Evolutionary conservation across 2,329 filamentous ascomycete species (phyloP).

Genomic region (Xylariaceae sp.): DNA sequence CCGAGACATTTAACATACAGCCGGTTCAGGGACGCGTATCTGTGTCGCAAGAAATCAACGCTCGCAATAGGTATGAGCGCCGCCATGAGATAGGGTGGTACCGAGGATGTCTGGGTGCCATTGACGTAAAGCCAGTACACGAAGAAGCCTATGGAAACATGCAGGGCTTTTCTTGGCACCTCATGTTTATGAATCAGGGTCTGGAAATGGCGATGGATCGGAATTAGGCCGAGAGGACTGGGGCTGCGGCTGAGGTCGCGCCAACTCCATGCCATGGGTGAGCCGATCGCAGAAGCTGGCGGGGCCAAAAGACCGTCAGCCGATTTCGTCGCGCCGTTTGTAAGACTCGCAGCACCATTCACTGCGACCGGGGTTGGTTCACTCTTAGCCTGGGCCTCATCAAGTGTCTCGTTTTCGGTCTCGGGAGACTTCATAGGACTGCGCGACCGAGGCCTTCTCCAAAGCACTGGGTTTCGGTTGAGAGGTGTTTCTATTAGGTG

Average conservation of each 20-base stretch:
- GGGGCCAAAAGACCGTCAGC: conserved; percentile 68
- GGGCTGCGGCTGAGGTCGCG: conserved; percentile 85
- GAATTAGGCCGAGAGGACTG: conserved; percentile 87
- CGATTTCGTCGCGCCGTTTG: conserved; percentile 23
- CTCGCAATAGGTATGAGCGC: conserved; percentile 78
- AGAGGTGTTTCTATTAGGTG: conserved; percentile 56
- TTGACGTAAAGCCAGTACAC: conserved; percentile 79
- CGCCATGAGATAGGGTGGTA: conserved; percentile 78
- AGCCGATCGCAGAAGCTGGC: conserved; percentile 47
- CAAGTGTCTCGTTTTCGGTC: conserved; percentile 48
- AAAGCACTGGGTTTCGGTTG: conserved; percentile 48
- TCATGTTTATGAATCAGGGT: conserved; percentile 94
- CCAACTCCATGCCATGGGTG: conserved; percentile 62
- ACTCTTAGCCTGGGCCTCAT: conserved; percentile 40
- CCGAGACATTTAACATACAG: conserved; percentile 81
- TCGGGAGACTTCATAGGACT: conserved; percentile 56
- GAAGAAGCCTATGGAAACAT: conserved; percentile 95
- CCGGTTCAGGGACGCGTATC: conserved; percentile 73
- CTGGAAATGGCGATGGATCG: conserved; percentile 88
- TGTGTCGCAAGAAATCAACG: conserved; percentile 77
- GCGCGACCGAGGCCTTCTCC: conserved; percentile 64
- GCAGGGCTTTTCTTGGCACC: conserved; percentile 86
- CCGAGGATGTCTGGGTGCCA: conserved; percentile 68
- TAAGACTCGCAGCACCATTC: conserved; percentile 20
- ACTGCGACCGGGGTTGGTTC: conserved; percentile 31